These are phyloP conservation scores for Trichosporon sp. DNA, from an alignment of 1,284 basidiomycete genomes.

Conservation along the genomic window DNA sequence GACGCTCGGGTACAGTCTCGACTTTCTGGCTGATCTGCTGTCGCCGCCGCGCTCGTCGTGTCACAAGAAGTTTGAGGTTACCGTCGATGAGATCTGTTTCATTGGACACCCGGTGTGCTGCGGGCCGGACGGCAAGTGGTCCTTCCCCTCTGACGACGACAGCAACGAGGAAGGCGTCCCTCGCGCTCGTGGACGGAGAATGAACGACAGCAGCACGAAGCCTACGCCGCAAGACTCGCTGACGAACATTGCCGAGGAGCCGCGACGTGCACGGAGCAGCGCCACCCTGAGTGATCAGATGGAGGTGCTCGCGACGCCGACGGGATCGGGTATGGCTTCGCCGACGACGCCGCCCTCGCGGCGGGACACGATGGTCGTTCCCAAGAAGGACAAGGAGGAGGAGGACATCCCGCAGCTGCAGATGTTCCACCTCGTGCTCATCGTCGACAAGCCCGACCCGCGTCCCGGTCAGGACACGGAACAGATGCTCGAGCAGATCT, in stretches of 20 bases:
- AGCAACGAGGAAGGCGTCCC: constrained; percentile 32
- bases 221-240: constrained; percentile 19
- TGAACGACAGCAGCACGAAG: constrained; percentile 22
- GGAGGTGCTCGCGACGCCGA: constrained; percentile 3
- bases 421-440: constrained; percentile 84
- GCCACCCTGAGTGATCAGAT: background rate
- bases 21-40: constrained; percentile 78
- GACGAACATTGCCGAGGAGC: constrained; percentile 25
- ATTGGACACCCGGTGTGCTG: constrained; percentile 90
- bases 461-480: constrained; percentile 64
- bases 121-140: constrained; percentile 72
- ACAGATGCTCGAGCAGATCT: constrained; percentile 66
- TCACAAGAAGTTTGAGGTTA: constrained; percentile 90
- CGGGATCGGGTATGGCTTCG: background rate
- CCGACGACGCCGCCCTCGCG: background rate
- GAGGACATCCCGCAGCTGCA: constrained; percentile 63
- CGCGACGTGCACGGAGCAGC: constrained; percentile 1
- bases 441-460: constrained; percentile 85
- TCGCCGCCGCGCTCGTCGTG: constrained; percentile 78
- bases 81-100: constrained; percentile 91
- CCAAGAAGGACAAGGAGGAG: constrained; percentile 28
- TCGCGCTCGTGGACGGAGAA: constrained; percentile 27
- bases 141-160: constrained; percentile 39
- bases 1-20: constrained; percentile 73
- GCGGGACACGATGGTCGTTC: constrained; percentile 10